Conservation (phyloP, 306 rosid genomes). For the Trichosanthes cucumerina region DNA sequence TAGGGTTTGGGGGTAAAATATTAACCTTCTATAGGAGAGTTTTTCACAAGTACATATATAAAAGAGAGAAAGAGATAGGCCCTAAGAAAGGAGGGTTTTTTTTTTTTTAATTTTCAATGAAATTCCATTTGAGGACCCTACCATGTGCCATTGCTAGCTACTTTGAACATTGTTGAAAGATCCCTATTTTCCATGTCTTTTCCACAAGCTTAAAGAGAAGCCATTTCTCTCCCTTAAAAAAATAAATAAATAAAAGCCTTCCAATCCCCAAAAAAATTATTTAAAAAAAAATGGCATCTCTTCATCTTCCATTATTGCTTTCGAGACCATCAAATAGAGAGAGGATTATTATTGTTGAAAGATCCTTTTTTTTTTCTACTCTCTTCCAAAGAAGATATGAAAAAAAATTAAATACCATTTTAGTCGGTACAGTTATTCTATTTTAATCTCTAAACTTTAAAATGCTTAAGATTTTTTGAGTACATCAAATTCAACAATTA, state of each 20-base stretch:
- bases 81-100: not conserved
- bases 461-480: no score
- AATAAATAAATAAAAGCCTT: not conserved
- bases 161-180: constrained; percentile 1
- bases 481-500: no score
- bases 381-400: not conserved
- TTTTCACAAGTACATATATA: not conserved
- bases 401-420: no score
- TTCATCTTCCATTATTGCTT: not conserved
- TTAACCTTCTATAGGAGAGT: not conserved
- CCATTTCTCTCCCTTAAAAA: not conserved
- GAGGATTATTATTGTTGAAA: not conserved
- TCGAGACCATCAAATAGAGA: not conserved
- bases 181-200: constrained; percentile 1
- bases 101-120: not conserved
- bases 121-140: not conserved
- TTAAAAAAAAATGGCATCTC: not conserved
- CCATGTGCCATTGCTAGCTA: constrained; percentile 1
- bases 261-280: not conserved
- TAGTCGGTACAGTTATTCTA: no score
- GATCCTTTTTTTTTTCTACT: not conserved
- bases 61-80: not conserved
- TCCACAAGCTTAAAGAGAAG: not conserved
- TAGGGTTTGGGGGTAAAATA: not conserved
- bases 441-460: no score